Conservation (phyloP, 140 eudicot species). For the Oenanthe javanica region DNA sequence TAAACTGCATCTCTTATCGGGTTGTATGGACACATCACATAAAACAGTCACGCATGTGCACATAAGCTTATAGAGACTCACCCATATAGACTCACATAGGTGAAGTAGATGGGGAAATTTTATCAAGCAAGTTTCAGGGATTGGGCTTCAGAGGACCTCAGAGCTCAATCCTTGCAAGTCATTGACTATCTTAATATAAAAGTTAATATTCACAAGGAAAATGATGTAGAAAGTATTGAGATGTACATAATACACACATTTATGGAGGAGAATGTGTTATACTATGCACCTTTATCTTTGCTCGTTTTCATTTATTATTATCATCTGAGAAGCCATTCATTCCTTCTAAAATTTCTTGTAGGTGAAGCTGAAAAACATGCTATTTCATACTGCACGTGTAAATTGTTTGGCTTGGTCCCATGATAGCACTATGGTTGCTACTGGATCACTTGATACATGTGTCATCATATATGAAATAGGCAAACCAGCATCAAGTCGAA, state of each 20-base stretch:
- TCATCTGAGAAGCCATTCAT: neutral
- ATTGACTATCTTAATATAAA: neutral
- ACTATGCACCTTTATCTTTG: neutral
- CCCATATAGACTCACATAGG: neutral
- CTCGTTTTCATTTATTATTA: neutral
- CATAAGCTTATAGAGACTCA: neutral
- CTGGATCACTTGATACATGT: conserved; percentile 87
- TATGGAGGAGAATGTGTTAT: neutral
- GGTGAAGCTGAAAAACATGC: conserved; percentile 92
- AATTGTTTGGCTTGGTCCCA: conserved; percentile 97
- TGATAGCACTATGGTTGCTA: conserved; percentile 79
- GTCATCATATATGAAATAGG: conserved; percentile 67
- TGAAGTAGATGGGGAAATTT: neutral
- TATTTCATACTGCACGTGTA: conserved; percentile 78
- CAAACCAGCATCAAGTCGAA: conserved; percentile 72
- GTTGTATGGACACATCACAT: neutral
- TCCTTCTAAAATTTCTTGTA: conserved; percentile 16
- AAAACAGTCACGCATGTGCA: neutral
- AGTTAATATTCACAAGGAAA: neutral
- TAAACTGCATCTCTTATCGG: too few species aligned
- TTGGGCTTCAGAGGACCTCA: neutral
- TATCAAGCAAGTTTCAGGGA: neutral
- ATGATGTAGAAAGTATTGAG: neutral
- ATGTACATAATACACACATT: neutral
- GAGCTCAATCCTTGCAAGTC: neutral